phyloP scores from a whole-genome alignment of 176 grass and related monocot genomes.

The Sorghum bicolor region Sorghum_bicolor_NCBIv3 NC_012875.2:48196001-48196500 shows the following conservation, averaged over 20 bases:
- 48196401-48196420: background rate
- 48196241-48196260: conserved; percentile 3
- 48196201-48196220: conserved; percentile 51
- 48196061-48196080: conserved; percentile 69
- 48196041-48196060: conserved; percentile 64
- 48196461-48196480: background rate
- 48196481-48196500: background rate
- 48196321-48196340: conserved; percentile 70
- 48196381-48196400: conserved; percentile 10
- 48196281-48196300: background rate
- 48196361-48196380: conserved; percentile 76
- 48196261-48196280: background rate
- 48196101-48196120: conserved; percentile 78
- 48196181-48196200: conserved; percentile 61
- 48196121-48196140: conserved; percentile 80
- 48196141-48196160: conserved; percentile 79
- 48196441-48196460: background rate
- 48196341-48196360: conserved; percentile 65
- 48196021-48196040: conserved; percentile 72
- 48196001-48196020: conserved; percentile 84
- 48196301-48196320: conserved; percentile 58
- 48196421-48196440: conserved; percentile 11
- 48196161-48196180: conserved; percentile 64
- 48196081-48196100: conserved; percentile 72
- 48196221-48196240: conserved; percentile 54